phyloP scores from a whole-genome alignment of 768 basidiomycete genomes.

The Glaciozyma antarctica region DNA sequence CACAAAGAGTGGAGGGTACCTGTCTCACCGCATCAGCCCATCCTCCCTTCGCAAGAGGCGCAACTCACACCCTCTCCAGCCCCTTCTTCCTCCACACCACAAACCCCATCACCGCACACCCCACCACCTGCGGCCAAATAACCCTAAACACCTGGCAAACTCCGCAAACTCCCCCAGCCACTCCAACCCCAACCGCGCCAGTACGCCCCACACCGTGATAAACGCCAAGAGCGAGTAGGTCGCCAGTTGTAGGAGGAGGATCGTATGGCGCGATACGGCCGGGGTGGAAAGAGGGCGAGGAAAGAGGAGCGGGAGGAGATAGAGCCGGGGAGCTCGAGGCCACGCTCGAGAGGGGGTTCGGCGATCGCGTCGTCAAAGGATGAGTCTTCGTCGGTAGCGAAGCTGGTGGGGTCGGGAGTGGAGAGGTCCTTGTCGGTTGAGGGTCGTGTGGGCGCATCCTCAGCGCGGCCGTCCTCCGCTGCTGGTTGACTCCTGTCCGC shows the following conservation, averaged over 20 bases:
- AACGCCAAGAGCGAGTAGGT: conserved; percentile 67
- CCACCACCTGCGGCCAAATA: conserved; percentile 73
- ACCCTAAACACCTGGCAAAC: conserved; percentile 71
- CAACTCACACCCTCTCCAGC: conserved; percentile 62
- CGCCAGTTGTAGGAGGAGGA: conserved; percentile 42
- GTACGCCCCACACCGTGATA: conserved; percentile 71
- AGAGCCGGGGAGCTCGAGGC: no score
- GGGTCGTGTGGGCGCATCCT: no score
- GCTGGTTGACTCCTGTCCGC: not conserved
- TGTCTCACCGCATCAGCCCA: not conserved
- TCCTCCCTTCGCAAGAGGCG: not conserved
- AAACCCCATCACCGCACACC: conserved; percentile 87
- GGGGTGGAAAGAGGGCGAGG: no score
- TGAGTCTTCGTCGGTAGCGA: not conserved
- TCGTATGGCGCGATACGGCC: no score
- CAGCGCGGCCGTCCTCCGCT: not conserved
- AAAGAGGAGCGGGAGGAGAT: no score
- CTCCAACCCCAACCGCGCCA: conserved; percentile 67
- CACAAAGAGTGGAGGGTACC: conserved; percentile 62
- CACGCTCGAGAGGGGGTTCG: not conserved
- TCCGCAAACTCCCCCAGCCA: conserved; percentile 63
- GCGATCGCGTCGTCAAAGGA: not conserved
- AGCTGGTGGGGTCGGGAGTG: not conserved
- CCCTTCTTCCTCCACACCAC: conserved; percentile 60
- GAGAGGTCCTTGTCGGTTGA: not conserved